Conservation (phyloP, 2,329 filamentous ascomycete genomes). For the Stromatinia cepivora region DNA sequence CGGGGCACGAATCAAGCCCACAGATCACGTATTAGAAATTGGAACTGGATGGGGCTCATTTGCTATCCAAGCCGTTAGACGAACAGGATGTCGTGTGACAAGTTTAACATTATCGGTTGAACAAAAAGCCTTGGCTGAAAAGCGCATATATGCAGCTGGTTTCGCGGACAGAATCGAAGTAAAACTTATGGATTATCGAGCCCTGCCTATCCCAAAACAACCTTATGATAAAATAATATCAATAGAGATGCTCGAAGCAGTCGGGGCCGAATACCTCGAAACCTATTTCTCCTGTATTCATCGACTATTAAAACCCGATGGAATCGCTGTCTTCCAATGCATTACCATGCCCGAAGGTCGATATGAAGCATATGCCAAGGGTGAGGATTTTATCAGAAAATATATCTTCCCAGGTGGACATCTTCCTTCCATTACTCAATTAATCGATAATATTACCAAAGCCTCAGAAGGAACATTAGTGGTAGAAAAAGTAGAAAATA, state of each 20-base stretch:
- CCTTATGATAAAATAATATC: constrained; percentile 71
- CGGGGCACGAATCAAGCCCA: constrained; percentile 60
- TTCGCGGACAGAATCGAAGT: constrained; percentile 63
- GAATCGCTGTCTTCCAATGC: constrained; percentile 71
- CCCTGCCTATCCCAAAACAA: constrained; percentile 53
- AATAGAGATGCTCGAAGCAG: constrained; percentile 77
- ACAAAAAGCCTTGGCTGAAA: constrained; percentile 67
- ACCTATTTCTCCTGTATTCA: constrained; percentile 68
- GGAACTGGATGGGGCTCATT: constrained; percentile 76
- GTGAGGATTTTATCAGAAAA: constrained; percentile 72
- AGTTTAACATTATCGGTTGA: constrained; percentile 67
- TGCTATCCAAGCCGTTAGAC: constrained; percentile 66
- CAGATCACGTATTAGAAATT: constrained; percentile 72
- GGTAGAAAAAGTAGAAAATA: constrained; percentile 68
- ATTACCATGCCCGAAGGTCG: constrained; percentile 73
- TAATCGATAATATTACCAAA: constrained; percentile 59
- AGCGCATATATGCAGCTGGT: constrained; percentile 61
- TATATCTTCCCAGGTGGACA: constrained; percentile 82
- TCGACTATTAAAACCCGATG: constrained; percentile 62
- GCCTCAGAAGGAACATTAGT: constrained; percentile 63
- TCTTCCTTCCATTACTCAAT: constrained; percentile 54
- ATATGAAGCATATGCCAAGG: constrained; percentile 64
- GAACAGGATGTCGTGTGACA: constrained; percentile 68
- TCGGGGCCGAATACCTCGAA: constrained; percentile 65
- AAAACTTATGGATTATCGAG: constrained; percentile 67